Evolutionary conservation across 2,329 filamentous ascomycete species (phyloP), one percentile per base, ranked within the genome.

Genomic region (Neodidymelliopsis sp.): DNA sequence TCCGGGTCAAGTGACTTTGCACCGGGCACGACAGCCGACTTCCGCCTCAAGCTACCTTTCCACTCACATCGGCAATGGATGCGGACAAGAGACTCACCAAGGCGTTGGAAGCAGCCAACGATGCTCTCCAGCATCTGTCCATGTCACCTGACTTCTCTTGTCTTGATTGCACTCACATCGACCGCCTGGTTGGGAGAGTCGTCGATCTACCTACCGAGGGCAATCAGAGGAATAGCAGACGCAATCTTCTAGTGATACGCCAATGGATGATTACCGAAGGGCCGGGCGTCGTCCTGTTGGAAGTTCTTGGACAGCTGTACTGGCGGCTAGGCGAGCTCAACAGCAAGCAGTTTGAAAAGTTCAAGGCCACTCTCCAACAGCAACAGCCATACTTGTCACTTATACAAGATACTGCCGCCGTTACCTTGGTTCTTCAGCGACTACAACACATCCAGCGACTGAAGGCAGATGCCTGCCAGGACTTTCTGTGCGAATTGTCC

Each of bases 181-280:
- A 70, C 52, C 63, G 66, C 23, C 46, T 70, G 19, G 59, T 70
- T 5, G 67, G 62, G 13, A 58, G 67, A 42, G 66, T 70, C 15
- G 66, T 69, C n/a, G 67, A 70, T 25, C 51, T 70, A 31, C 67
- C 67, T 12, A 70, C 65, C 19, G 67, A 70, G 31, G 60, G 63
- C n/a, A 69, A 66, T 29, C 66, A 69, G 42, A 61, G 67, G 19
- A 70, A 70, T 25, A 70, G 64, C 43, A 63, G 66, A 27, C 62
- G 67, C n/a, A 69, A 69, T 19, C 54, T 70, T 19, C 47, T 70
- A 15, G 65, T 69, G 12, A 66, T 70, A 33, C 56, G 67, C 23
- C 67, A 69, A 49, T 70, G 66, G 67, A 70, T 70, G 67, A 48
- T 68, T 22, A 63, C 60, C 31, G 65, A 69, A 47, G 66, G 66